A percentile compares a stretch with the other conserved stretches of the same genome.
These are phyloP conservation scores for Verticillium tricorpus DNA, from an alignment of 2,329 filamentous ascomycete genomes.

Conservation along the genomic window DNA sequence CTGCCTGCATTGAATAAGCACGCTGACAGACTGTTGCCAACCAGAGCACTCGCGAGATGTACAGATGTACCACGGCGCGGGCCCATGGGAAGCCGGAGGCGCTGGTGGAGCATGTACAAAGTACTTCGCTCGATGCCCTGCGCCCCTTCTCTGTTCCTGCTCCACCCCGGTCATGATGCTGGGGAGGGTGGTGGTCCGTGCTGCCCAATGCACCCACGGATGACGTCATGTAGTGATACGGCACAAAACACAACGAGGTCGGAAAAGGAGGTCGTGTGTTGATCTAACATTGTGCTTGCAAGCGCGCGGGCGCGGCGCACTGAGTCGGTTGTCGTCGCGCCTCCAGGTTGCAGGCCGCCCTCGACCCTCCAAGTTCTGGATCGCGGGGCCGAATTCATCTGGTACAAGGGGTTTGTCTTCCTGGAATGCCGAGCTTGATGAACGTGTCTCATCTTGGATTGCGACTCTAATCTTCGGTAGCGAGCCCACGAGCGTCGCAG, in stretches of 20 bases:
- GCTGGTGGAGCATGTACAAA: neutral
- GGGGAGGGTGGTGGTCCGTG: too few species aligned
- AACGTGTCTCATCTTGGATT: neutral
- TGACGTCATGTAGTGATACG: neutral
- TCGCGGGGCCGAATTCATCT: neutral
- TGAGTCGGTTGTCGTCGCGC: neutral
- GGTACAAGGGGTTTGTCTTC: neutral
- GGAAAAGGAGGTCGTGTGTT: neutral
- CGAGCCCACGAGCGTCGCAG: neutral
- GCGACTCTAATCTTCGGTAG: neutral
- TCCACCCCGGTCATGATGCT: neutral
- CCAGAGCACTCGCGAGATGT: neutral
- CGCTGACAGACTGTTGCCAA: neutral
- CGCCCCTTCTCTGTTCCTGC: neutral
- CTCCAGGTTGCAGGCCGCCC: neutral
- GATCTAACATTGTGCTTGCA: too few species aligned
- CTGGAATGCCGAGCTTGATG: neutral
- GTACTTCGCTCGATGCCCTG: neutral
- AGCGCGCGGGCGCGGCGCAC: neutral
- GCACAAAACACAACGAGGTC: neutral
- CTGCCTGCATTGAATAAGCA: neutral
- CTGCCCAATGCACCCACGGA: too few species aligned
- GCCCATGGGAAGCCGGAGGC: neutral
- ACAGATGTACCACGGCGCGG: neutral
- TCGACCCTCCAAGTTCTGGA: neutral